These are phyloP conservation scores for Zasmidium angulare DNA, from an alignment of 2,329 filamentous ascomycete genomes.

Conservation along the genomic window DNA sequence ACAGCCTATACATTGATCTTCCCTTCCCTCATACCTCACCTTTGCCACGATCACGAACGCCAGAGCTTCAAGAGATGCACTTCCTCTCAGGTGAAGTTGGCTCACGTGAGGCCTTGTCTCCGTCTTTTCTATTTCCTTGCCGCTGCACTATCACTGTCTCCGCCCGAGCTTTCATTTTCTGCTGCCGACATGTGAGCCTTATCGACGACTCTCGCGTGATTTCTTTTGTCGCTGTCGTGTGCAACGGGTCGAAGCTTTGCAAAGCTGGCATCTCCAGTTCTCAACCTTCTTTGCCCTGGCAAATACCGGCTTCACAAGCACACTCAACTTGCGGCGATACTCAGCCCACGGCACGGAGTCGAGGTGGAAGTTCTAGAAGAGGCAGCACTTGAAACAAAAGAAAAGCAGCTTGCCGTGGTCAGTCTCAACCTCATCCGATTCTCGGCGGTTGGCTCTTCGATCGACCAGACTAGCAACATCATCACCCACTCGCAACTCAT, in stretches of 20 bases:
- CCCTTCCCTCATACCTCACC: not conserved
- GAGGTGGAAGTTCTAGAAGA: not conserved
- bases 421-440: not conserved
- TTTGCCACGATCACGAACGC: too few relatives aligned
- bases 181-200: not conserved
- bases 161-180: too few relatives aligned
- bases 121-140: too few relatives aligned
- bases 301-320: not conserved
- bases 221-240: constrained; percentile 4
- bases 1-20: not conserved
- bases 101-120: not conserved
- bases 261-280: not conserved
- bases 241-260: not conserved
- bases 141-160: too few relatives aligned
- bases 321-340: not conserved
- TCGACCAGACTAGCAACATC: not conserved
- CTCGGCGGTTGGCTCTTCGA: too few relatives aligned
- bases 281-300: not conserved
- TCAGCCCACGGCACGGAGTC: not conserved
- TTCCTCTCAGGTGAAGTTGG: not conserved
- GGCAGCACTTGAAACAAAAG: not conserved
- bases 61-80: too few relatives aligned
- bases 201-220: not conserved
- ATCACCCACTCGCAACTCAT: not conserved
- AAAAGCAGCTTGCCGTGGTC: not conserved